Evolutionary conservation across 805 yeast species (phyloP).

Genomic region (Yarrowia sp.): DNA sequence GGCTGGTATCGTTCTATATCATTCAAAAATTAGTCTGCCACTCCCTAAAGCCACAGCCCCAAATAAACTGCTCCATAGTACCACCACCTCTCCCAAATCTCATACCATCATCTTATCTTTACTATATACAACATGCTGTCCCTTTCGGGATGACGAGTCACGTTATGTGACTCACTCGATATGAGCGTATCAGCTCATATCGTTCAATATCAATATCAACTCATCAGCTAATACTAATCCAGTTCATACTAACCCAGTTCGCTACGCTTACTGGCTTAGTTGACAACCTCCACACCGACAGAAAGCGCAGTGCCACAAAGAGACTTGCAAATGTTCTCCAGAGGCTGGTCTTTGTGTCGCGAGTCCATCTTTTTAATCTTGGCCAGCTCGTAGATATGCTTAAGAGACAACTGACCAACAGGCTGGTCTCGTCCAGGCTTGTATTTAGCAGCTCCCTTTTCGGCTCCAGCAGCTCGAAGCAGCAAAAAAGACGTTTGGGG

Average conservation of each 20-base stretch:
- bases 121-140: slow-evolving; percentile 5
- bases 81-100: no score
- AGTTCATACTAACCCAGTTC: no score
- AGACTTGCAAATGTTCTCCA: slow-evolving; percentile 76
- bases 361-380: slow-evolving; percentile 84
- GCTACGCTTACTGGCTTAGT: slow-evolving; percentile 38
- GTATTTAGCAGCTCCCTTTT: slow-evolving; percentile 71
- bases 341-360: slow-evolving; percentile 63
- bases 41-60: no score
- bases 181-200: no score
- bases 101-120: neutral
- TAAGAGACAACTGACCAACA: slow-evolving; percentile 69
- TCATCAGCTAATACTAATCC: no score
- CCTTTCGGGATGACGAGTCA: no score
- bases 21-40: no score
- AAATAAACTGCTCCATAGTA: neutral
- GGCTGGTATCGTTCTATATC: no score
- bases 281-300: slow-evolving; percentile 79
- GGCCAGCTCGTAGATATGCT: slow-evolving; percentile 93
- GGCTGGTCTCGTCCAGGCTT: slow-evolving; percentile 45
- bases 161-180: no score
- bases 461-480: slow-evolving; percentile 72
- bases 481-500: slow-evolving; percentile 90
- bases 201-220: no score
- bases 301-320: slow-evolving; percentile 85